These are phyloP conservation scores for Soucietia sequanensis DNA, from an alignment of 805 yeast genomes.

Conservation along the genomic window DNA sequence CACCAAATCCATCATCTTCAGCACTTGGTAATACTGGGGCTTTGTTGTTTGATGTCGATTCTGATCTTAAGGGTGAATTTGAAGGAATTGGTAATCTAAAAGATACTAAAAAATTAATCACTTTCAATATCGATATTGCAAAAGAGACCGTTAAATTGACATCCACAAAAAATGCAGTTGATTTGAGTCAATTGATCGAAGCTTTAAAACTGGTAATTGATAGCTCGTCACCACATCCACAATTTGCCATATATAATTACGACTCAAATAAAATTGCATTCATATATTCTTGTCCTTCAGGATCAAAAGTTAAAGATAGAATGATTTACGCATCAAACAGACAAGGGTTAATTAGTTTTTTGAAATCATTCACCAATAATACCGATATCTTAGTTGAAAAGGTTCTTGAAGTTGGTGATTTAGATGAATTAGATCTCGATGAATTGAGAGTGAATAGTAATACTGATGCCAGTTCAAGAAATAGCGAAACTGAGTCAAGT, in stretches of 20 bases:
- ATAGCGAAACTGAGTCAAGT: constrained; percentile 4
- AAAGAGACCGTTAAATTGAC: constrained; percentile 41
- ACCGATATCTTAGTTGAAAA: constrained; percentile 36
- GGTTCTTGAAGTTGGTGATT: constrained; percentile 68
- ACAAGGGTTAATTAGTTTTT: constrained; percentile 53
- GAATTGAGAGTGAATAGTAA: constrained; percentile 33
- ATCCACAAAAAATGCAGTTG: constrained; percentile 18
- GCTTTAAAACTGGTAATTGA: constrained; percentile 12
- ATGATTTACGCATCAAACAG: constrained; percentile 90
- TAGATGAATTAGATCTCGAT: constrained; percentile 61
- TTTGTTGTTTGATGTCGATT: constrained; percentile 25
- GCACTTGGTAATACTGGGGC: constrained; percentile 7
- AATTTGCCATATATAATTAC: constrained; percentile 53
- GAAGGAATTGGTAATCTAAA: constrained; percentile 12
- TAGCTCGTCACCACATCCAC: constrained; percentile 46
- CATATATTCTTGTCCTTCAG: constrained; percentile 86
- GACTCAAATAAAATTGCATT: constrained; percentile 47
- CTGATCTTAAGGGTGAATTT: constrained; percentile 24
- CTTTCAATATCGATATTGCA: constrained; percentile 49
- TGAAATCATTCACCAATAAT: constrained; percentile 37
- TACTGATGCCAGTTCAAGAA: constrained; percentile 12
- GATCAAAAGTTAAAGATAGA: constrained; percentile 83
- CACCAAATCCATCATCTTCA: too few species aligned
- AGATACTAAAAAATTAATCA: constrained; percentile 31
- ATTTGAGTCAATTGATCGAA: constrained; percentile 16